These are phyloP conservation scores for Colletotrichum cereale DNA, from an alignment of 2,329 filamentous ascomycete genomes.

Conservation along the genomic window DNA sequence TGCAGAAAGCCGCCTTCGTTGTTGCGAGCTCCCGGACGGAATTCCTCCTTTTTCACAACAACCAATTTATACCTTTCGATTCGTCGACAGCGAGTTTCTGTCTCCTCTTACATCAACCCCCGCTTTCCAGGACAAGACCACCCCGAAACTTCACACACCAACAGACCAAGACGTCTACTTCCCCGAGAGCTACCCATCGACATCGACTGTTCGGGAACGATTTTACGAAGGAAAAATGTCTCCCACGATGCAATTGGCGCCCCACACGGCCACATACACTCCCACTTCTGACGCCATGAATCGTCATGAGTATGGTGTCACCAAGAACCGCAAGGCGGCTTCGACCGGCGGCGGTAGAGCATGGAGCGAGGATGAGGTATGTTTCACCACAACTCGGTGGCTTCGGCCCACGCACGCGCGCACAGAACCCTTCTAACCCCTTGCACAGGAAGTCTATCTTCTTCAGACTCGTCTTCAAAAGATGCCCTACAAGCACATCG, in stretches of 20 bases:
- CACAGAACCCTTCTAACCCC: slow-evolving; percentile 13
- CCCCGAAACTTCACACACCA: slow-evolving; percentile 30
- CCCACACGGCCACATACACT: slow-evolving; percentile 60
- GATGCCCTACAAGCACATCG: slow-evolving; percentile 93
- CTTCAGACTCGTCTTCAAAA: slow-evolving; percentile 87
- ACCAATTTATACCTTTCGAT: slow-evolving; percentile 34
- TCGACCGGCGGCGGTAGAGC: slow-evolving; percentile 82
- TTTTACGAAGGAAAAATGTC: slow-evolving; percentile 57
- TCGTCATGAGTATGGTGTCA: slow-evolving; percentile 70
- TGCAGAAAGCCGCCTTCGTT: slow-evolving; percentile 39
- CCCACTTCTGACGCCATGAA: slow-evolving; percentile 67
- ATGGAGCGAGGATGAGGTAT: slow-evolving; percentile 88
- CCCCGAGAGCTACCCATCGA: slow-evolving; percentile 39
- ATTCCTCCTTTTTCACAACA: slow-evolving; percentile 25
- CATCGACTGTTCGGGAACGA: slow-evolving; percentile 46
- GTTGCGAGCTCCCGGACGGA: slow-evolving; percentile 38
- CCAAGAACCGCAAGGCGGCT: slow-evolving; percentile 75
- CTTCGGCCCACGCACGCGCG: background rate
- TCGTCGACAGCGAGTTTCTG: slow-evolving; percentile 39
- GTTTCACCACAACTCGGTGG: slow-evolving; percentile 3
- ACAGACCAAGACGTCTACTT: slow-evolving; percentile 8
- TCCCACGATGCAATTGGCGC: slow-evolving; percentile 61
- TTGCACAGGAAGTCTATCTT: slow-evolving; percentile 79
- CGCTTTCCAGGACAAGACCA: slow-evolving; percentile 34
- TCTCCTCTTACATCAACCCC: slow-evolving; percentile 29